Evolutionary conservation across 768 basidiomycete genomes (phyloP), one percentile per base, ranked within the genome.

Genomic region (Russula lepida): DNA sequence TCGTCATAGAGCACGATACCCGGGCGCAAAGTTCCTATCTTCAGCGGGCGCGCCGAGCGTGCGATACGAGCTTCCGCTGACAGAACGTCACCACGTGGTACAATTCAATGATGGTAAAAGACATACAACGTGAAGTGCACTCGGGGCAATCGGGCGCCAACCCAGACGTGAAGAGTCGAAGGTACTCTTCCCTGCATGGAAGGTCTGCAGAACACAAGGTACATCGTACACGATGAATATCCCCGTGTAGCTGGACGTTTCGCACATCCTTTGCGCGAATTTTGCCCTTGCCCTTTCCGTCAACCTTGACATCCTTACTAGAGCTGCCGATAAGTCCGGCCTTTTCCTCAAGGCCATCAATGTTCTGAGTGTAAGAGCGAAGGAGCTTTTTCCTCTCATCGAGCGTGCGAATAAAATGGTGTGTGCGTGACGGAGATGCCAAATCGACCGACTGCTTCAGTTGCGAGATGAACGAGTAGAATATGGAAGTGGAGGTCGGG

Each of bases 1-100:
- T 99, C 95, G 69, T 95, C 92, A 71, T 99, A 99, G 2, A 99
- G 79, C 13, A 98, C 92, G 60, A 99, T 92, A 7, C 89, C 87
- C 6, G 95, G 95, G 12, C 95, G 87, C 13, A 99, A 83, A n/a
- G 79, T 84, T 17, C 95, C 95, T 46, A 93, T 78, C 61, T 82
- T 84, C 56, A 86, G 80, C 9, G 88, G 78, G 57, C 92, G 86
- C 30, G 89, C 92, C 30, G 86, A 85, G 44, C 92, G 88, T 21
- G 88, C 88, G n/a, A 84, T 75, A 28, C 95, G 87, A 33, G 83
- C 85, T 67, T 86, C 78, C 58, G 86, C 95, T 87, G 62, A 66
- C 51, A 52, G 61, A 11, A 43, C 3, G 58, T 30, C 46, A 56
- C 23, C 52, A 43, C 58, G 60, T 67, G 57, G 58, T 28, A 44